Evolutionary conservation across 176 grass and related monocot species (phyloP).

Genomic region (Oryza coarctata): DNA sequence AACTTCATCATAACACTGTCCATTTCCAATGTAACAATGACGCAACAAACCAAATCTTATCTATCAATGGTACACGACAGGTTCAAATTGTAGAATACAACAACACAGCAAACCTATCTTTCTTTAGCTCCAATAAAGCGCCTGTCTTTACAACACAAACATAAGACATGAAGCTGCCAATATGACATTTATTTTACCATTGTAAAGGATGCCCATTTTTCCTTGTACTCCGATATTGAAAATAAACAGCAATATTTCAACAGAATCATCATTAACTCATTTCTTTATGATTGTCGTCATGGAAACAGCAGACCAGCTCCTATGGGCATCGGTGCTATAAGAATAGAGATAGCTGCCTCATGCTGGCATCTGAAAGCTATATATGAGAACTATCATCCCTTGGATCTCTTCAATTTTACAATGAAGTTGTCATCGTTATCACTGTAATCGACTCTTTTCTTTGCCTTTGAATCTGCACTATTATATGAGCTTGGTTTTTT

Average conservation of each 20-base stretch:
- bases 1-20: background rate
- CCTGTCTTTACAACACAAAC: background rate
- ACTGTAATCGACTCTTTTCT: conserved; percentile 68
- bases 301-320: background rate
- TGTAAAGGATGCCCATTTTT: background rate
- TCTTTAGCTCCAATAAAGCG: background rate
- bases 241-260: background rate
- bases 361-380: background rate
- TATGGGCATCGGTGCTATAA: background rate
- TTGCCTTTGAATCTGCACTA: conserved; percentile 58
- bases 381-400: conserved; percentile 23
- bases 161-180: background rate
- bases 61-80: background rate
- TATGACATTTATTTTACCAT: conserved; percentile 2
- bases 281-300: background rate
- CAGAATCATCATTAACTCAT: background rate
- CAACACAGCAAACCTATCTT: background rate
- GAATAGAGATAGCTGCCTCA: background rate
- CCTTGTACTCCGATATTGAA: background rate
- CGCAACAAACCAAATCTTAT: background rate
- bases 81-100: background rate
- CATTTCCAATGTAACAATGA: background rate
- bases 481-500: conserved; percentile 51
- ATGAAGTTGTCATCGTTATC: conserved; percentile 65
- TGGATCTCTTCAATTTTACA: conserved; percentile 61